A percentile compares a stretch with the other conserved stretches of the same genome.
phyloP scores from a whole-genome alignment of 352 stramenopile species.

The Phytophthora pini region DNA sequence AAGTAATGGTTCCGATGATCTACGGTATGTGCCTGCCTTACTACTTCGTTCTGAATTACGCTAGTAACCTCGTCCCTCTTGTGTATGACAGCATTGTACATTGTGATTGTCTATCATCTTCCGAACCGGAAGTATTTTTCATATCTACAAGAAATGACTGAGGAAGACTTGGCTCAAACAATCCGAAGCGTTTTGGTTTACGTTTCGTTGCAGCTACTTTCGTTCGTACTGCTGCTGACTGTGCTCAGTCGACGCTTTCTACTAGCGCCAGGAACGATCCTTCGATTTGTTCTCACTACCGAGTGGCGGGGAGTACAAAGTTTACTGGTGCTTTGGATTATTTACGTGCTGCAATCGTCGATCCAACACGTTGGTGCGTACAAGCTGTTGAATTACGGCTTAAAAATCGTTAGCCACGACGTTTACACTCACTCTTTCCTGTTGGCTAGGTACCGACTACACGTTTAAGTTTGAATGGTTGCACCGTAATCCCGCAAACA shows the following conservation, averaged over 20 bases:
- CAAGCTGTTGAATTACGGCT: neutral
- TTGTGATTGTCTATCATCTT: conserved; percentile 35
- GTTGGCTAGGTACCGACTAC: conserved; percentile 31
- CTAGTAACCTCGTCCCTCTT: too few species aligned
- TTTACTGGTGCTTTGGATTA: conserved; percentile 43
- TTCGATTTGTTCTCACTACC: conserved; percentile 16
- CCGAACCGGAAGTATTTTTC: conserved; percentile 37
- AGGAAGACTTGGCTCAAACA: conserved; percentile 12
- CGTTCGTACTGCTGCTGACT: conserved; percentile 26
- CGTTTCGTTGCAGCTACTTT: conserved; percentile 38
- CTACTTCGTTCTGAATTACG: too few species aligned
- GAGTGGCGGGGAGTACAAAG: conserved; percentile 39
- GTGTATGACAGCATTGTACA: conserved; percentile 29
- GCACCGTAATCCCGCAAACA: neutral
- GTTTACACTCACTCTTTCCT: neutral
- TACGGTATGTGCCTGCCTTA: conserved; percentile 27
- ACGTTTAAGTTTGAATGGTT: conserved; percentile 50
- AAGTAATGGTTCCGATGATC: conserved; percentile 41
- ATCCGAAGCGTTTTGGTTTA: conserved; percentile 37
- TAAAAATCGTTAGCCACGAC: neutral
- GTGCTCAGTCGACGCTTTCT: conserved; percentile 30
- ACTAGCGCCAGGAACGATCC: conserved; percentile 26
- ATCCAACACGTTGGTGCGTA: conserved; percentile 40
- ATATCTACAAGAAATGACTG: conserved; percentile 22
- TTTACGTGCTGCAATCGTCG: conserved; percentile 39